Evolutionary conservation across 345 rosid genomes (phyloP).

Genomic region (Camelina hispida): DNA sequence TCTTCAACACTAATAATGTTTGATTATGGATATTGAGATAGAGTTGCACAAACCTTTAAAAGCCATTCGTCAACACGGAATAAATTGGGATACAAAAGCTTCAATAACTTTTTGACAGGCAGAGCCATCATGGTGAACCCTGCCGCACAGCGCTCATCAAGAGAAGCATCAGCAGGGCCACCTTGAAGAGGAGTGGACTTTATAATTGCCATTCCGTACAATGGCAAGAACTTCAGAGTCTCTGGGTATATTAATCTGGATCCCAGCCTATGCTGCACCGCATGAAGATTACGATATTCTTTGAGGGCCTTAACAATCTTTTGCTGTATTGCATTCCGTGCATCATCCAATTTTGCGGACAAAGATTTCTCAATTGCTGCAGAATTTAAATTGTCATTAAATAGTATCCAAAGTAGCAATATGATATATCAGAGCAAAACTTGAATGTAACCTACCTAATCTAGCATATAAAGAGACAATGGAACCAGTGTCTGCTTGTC

Average conservation of each 20-base stretch:
- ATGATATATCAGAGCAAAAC: conserved; percentile 25
- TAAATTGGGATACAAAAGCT: conserved; percentile 86
- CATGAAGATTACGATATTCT: conserved; percentile 87
- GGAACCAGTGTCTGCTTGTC: conserved; percentile 92
- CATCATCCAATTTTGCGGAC: conserved; percentile 91
- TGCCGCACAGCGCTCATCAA: conserved; percentile 94
- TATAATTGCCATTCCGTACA: conserved; percentile 86
- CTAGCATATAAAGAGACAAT: conserved; percentile 81
- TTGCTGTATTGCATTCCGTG: conserved; percentile 71
- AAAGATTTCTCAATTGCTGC: conserved; percentile 95
- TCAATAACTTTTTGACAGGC: conserved; percentile 84
- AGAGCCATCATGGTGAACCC: conserved; percentile 97
- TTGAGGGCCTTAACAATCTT: conserved; percentile 89
- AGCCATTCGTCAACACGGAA: conserved; percentile 86
- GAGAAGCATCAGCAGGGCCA: conserved; percentile 84
- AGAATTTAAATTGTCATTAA: conserved; percentile 40
- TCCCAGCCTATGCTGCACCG: conserved; percentile 96
- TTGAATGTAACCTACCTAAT: conserved; percentile 61
- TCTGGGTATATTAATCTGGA: conserved; percentile 96
- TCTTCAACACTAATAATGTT: neutral
- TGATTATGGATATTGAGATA: neutral
- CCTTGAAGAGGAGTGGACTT: conserved; percentile 89
- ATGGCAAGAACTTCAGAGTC: conserved; percentile 76
- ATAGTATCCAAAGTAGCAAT: conserved; percentile 32
- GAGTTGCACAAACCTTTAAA: conserved; percentile 55